Percentiles rank a stretch among this genome's conserved stretches.
Evolutionary conservation across 2,329 filamentous ascomycete genomes (phyloP).

Genomic region (Cucurbitaria berberidis): DNA sequence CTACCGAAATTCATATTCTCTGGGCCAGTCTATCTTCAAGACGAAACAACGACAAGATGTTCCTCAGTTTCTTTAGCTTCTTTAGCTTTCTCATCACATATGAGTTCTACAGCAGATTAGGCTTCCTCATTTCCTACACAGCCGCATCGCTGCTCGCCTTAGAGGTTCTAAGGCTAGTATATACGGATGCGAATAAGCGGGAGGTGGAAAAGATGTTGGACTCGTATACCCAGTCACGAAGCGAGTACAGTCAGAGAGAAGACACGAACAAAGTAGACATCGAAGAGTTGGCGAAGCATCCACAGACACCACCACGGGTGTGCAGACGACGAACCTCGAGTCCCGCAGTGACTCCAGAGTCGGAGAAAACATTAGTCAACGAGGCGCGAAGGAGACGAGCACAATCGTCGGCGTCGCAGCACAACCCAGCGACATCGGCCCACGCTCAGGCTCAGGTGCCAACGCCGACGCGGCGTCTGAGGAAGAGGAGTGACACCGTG

Average conservation of each 20-base stretch:
- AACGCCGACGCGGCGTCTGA: conserved; percentile 17
- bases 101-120: conserved; percentile 22
- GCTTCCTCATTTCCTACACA: conserved; percentile 33
- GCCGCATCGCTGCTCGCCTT: conserved; percentile 28
- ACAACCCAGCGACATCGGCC: neutral
- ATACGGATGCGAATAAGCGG: conserved; percentile 30
- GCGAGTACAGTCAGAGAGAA: neutral
- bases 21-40: neutral
- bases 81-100: conserved; percentile 17
- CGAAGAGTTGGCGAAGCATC: conserved; percentile 8
- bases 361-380: neutral
- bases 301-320: neutral
- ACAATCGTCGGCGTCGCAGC: neutral
- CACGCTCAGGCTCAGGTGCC: conserved; percentile 1
- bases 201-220: conserved; percentile 32
- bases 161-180: conserved; percentile 27
- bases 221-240: conserved; percentile 19
- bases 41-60: neutral
- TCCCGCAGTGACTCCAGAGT: conserved; percentile 8
- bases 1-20: neutral
- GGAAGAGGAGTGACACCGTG: conserved; percentile 32
- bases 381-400: conserved; percentile 10
- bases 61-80: neutral
- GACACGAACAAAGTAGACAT: neutral
- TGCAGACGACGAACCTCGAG: conserved; percentile 9